phyloP scores from a whole-genome alignment of 192 early-diverging fungal species.

The Coemansia furcata region DNA sequence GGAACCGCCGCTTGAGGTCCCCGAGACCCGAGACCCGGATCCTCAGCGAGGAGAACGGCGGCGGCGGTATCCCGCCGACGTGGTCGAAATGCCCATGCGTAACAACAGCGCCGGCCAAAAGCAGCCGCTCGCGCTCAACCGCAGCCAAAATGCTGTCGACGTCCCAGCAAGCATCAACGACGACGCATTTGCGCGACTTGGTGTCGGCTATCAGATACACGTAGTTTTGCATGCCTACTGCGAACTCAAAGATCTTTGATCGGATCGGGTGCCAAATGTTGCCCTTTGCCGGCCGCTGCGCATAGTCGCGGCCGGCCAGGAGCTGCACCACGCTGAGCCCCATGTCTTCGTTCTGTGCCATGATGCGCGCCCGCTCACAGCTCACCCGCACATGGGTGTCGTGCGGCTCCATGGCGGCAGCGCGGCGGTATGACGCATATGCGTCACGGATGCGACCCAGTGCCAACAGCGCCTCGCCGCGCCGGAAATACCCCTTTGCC shows the following conservation, averaged over 20 bases:
- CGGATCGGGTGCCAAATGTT: constrained; percentile 63
- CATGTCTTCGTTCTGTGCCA: constrained; percentile 58
- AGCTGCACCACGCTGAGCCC: constrained; percentile 67
- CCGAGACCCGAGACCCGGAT: constrained; percentile 77
- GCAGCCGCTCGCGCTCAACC: constrained; percentile 58
- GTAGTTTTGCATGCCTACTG: constrained; percentile 80
- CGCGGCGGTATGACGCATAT: constrained; percentile 42
- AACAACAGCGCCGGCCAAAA: constrained; percentile 69
- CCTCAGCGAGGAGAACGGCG: constrained; percentile 77
- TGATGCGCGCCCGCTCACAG: constrained; percentile 56
- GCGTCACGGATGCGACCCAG: constrained; percentile 55
- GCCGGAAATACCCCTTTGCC: constrained; percentile 64
- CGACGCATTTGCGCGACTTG: constrained; percentile 65
- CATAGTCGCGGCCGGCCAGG: constrained; percentile 71
- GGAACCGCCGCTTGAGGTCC: constrained; percentile 69
- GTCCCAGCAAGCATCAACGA: constrained; percentile 95
- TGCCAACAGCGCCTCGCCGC: constrained; percentile 58
- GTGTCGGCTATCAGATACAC: constrained; percentile 77
- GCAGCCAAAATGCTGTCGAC: constrained; percentile 75
- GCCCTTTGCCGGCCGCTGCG: constrained; percentile 48
- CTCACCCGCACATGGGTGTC: constrained; percentile 53
- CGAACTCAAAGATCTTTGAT: constrained; percentile 72
- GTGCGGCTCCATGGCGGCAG: constrained; percentile 52
- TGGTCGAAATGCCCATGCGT: constrained; percentile 91
- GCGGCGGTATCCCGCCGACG: constrained; percentile 80